A percentile compares a stretch with the other conserved stretches of the same genome.
These are phyloP conservation scores for Vanrija sp. DNA, from an alignment of 1,284 basidiomycete species.

Conservation along the genomic window DNA sequence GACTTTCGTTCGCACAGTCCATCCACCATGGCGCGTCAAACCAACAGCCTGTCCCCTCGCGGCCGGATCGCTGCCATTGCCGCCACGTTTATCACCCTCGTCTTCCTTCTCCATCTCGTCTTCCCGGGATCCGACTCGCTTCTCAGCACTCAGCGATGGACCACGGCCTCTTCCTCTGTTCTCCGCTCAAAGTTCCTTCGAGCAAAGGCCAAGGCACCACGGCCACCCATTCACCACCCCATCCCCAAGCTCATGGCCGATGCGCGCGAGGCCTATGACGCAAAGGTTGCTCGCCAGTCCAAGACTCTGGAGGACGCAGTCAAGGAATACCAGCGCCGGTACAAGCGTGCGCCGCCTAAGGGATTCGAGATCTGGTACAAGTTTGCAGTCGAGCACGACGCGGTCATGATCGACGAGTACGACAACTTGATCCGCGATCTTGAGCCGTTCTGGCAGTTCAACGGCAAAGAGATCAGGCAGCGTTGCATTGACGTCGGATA, in stretches of 20 bases:
- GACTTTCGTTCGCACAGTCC: too few species aligned
- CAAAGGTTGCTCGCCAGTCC: conserved; percentile 69
- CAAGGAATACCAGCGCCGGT: conserved; percentile 70
- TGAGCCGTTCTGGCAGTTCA: conserved; percentile 70
- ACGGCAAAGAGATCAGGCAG: conserved; percentile 66
- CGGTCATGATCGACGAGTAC: conserved; percentile 85
- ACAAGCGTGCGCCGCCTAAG: conserved; percentile 71
- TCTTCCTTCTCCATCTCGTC: conserved; percentile 37
- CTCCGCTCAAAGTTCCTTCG: conserved; percentile 47
- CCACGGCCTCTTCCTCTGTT: conserved; percentile 43
- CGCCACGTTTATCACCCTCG: conserved; percentile 21
- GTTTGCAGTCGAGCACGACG: conserved; percentile 68
- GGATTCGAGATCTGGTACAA: conserved; percentile 87
- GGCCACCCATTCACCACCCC: conserved; percentile 60
- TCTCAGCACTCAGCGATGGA: conserved; percentile 41
- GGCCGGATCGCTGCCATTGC: conserved; percentile 25
- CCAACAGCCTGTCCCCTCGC: conserved; percentile 22
- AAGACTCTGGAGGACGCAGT: conserved; percentile 69
- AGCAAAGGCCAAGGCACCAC: conserved; percentile 36
- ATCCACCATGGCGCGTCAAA: conserved; percentile 4
- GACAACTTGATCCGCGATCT: conserved; percentile 76
- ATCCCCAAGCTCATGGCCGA: conserved; percentile 76
- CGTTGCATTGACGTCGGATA: conserved; percentile 71
- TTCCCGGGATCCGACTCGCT: conserved; percentile 30
- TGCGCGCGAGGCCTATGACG: conserved; percentile 64